phyloP scores from a whole-genome alignment of 192 early-diverging fungal genomes.

The Obelidium mucronatum region DNA sequence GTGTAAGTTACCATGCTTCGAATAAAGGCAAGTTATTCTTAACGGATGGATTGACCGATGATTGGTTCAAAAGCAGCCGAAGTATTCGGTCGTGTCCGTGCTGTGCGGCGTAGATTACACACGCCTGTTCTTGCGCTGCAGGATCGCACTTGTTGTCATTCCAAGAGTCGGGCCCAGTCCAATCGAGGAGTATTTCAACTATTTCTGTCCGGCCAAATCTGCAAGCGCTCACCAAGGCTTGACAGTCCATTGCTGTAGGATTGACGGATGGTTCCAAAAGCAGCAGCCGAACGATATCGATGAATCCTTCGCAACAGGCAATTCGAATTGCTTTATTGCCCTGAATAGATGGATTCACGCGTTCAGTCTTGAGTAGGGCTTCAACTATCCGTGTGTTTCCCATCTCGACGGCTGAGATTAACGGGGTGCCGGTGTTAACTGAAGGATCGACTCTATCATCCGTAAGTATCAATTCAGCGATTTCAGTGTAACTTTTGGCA shows the following conservation, averaged over 20 bases:
- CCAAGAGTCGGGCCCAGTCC: not conserved
- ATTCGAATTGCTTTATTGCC: not conserved
- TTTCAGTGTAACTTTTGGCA: conserved; percentile 4
- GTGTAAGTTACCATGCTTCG: conserved; percentile 29
- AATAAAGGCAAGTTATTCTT: conserved; percentile 19
- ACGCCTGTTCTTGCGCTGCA: not conserved
- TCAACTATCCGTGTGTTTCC: not conserved
- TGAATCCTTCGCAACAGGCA: conserved; percentile 1
- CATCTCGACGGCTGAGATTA: conserved; percentile 1
- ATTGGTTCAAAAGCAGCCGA: not conserved
- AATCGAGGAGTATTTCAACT: conserved; percentile 22
- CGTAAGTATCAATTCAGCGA: not conserved
- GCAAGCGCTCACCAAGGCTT: conserved; percentile 5
- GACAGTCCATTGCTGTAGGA: not conserved
- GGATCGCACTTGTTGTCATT: not conserved
- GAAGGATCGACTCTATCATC: not conserved
- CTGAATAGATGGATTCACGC: not conserved
- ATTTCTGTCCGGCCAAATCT: conserved; percentile 12
- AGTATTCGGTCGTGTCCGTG: conserved; percentile 15
- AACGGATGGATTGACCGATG: conserved; percentile 21
- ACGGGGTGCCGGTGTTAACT: not conserved
- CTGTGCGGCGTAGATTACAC: not conserved
- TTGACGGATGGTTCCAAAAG: not conserved
- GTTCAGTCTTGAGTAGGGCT: not conserved
- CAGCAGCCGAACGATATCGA: not conserved